A percentile compares a stretch with the other conserved stretches of the same genome.
These are phyloP conservation scores for Yamadazyma blattariae DNA, from an alignment of 1,139 yeast genomes.

Conservation along the genomic window DNA sequence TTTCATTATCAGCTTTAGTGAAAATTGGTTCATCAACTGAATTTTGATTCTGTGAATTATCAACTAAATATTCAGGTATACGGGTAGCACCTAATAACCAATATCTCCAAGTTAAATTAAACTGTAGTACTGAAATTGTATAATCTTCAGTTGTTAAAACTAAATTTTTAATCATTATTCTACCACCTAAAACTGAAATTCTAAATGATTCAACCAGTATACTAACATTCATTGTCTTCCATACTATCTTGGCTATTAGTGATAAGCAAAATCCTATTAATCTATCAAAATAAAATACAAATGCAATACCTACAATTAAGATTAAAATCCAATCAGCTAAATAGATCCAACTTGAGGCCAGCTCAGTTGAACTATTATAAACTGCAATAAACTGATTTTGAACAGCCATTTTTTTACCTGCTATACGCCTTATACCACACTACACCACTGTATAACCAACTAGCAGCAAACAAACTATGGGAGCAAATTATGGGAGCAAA, in stretches of 20 bases:
- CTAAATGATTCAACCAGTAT: constrained; percentile 71
- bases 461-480: no score
- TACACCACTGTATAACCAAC: no score
- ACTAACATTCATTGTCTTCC: constrained; percentile 58
- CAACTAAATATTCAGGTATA: constrained; percentile 36
- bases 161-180: constrained; percentile 73
- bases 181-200: constrained; percentile 77
- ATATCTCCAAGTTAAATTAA: constrained; percentile 84
- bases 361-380: constrained; percentile 13
- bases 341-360: constrained; percentile 60
- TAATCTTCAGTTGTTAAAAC: constrained; percentile 69
- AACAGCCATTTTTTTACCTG: constrained; percentile 15
- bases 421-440: no score
- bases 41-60: constrained; percentile 21
- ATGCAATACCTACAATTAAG: constrained; percentile 57
- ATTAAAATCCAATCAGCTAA: constrained; percentile 78
- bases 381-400: constrained; percentile 15
- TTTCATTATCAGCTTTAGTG: constrained; percentile 31
- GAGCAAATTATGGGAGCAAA: no score
- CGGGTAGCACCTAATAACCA: constrained; percentile 65
- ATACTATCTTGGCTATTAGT: constrained; percentile 51
- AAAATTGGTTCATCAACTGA: constrained; percentile 15
- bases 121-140: constrained; percentile 65
- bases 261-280: constrained; percentile 64
- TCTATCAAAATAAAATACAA: constrained; percentile 76